These are phyloP conservation scores for Pulveroboletus ravenelii DNA, from an alignment of 768 basidiomycete genomes.

Conservation along the genomic window DNA sequence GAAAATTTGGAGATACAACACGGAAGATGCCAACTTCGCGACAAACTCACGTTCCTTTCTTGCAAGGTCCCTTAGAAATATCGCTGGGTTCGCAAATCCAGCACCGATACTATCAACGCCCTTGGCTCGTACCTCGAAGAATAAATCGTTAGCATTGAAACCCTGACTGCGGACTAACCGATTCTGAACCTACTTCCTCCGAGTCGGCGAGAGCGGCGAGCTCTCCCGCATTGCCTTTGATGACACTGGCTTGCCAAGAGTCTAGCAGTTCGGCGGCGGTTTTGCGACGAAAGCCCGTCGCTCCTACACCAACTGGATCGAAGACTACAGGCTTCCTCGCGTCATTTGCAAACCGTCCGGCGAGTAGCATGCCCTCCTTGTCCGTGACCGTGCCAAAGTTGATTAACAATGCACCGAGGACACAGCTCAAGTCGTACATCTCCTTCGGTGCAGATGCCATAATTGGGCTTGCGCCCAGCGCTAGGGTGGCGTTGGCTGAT, in stretches of 20 bases:
- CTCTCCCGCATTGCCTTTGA: constrained; percentile 93
- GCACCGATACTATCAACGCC: constrained; percentile 84
- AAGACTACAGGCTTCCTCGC: constrained; percentile 75
- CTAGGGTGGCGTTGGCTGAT: constrained; percentile 86
- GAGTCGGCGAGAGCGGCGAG: constrained; percentile 76
- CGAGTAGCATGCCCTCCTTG: constrained; percentile 69
- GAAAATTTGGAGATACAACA: background rate
- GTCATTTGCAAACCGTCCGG: constrained; percentile 66
- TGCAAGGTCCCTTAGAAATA: constrained; percentile 67
- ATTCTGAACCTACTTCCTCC: constrained; percentile 48
- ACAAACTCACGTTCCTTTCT: constrained; percentile 61
- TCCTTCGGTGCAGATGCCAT: constrained; percentile 87
- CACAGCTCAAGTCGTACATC: constrained; percentile 69
- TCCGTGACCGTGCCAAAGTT: constrained; percentile 83
- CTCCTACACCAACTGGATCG: constrained; percentile 91
- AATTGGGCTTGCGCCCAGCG: constrained; percentile 85
- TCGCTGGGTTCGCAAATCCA: constrained; percentile 71
- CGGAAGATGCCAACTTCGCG: background rate
- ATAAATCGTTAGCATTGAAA: background rate
- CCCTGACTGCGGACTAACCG: background rate
- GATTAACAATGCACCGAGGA: constrained; percentile 67
- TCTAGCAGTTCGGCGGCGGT: constrained; percentile 59
- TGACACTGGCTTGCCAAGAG: constrained; percentile 80
- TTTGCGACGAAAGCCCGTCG: constrained; percentile 63
- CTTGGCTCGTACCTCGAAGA: constrained; percentile 55